phyloP scores from a whole-genome alignment of 148 eudicot genomes.

The Talinum fruticosum region DNA sequence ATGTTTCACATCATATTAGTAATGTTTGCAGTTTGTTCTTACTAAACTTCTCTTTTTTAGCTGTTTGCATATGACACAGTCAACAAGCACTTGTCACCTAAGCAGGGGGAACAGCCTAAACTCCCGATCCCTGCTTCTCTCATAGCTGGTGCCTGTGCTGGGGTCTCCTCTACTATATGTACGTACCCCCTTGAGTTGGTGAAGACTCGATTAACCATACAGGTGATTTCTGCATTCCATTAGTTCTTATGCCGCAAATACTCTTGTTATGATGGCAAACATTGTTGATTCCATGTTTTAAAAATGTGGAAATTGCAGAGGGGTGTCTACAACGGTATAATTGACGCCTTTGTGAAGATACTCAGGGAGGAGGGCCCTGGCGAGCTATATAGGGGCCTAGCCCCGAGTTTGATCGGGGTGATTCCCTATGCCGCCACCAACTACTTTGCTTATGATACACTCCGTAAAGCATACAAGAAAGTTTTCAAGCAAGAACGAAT shows the following conservation, averaged over 20 bases:
- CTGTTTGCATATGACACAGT: constrained; percentile 86
- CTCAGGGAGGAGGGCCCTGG: constrained; percentile 62
- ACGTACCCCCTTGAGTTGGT: constrained; percentile 96
- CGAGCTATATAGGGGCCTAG: constrained; percentile 77
- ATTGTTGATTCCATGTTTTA: neutral
- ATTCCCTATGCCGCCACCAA: constrained; percentile 81
- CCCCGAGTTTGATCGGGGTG: constrained; percentile 74
- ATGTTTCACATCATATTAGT: neutral
- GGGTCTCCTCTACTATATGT: constrained; percentile 76
- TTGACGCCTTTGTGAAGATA: constrained; percentile 72
- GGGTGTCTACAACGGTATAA: constrained; percentile 59
- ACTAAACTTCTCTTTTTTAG: constrained; percentile 35
- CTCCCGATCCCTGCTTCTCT: constrained; percentile 79
- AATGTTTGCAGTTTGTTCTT: constrained; percentile 12
- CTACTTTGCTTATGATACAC: constrained; percentile 86
- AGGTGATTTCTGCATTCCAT: constrained; percentile 41
- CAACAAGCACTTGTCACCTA: constrained; percentile 70
- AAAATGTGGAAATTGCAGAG: constrained; percentile 40
- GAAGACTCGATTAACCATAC: constrained; percentile 91
- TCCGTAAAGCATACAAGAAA: constrained; percentile 65
- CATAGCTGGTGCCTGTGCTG: constrained; percentile 93
- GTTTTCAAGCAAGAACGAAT: constrained; percentile 66
- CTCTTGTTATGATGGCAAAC: neutral
- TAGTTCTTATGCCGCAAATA: neutral
- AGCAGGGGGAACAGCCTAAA: constrained; percentile 64